Conservation (phyloP, 352 stramenopile species). For the Phytophthora parvispora region DNA sequence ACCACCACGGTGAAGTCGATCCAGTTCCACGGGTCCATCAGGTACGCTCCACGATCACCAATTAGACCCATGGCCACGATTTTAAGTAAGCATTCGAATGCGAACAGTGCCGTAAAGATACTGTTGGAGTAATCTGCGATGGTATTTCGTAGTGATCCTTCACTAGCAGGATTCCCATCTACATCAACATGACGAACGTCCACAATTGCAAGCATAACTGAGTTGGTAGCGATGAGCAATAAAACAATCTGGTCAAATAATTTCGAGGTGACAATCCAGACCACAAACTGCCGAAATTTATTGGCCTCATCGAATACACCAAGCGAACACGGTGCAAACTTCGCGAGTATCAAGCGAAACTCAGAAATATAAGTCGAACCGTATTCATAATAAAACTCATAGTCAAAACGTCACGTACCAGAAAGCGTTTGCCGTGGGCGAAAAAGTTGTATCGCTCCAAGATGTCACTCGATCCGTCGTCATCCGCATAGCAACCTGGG, state of each 20-base stretch:
- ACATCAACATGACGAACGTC: slow-evolving; percentile 62
- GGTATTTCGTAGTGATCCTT: slow-evolving; percentile 53
- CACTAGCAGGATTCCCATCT: slow-evolving; percentile 41
- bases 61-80: slow-evolving; percentile 88
- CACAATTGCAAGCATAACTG: slow-evolving; percentile 77
- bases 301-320: slow-evolving; percentile 62
- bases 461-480: slow-evolving; percentile 52
- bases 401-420: slow-evolving; percentile 27
- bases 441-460: slow-evolving; percentile 71
- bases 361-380: too few relatives aligned
- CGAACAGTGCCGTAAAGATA: slow-evolving; percentile 77
- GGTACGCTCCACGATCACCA: slow-evolving; percentile 68
- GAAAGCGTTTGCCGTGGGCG: slow-evolving; percentile 57
- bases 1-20: slow-evolving; percentile 92
- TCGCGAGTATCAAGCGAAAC: background rate
- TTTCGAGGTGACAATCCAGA: slow-evolving; percentile 63
- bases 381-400: too few relatives aligned
- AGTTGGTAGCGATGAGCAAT: slow-evolving; percentile 83
- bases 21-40: slow-evolving; percentile 91
- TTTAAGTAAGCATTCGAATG: slow-evolving; percentile 89
- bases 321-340: slow-evolving; percentile 65
- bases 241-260: slow-evolving; percentile 83
- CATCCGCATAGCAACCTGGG: slow-evolving; percentile 42
- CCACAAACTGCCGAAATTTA: slow-evolving; percentile 45
- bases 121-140: slow-evolving; percentile 58